Evolutionary conservation across 2,329 filamentous ascomycete species (phyloP).

Genomic region (Pseudogymnoascus sp.): DNA sequence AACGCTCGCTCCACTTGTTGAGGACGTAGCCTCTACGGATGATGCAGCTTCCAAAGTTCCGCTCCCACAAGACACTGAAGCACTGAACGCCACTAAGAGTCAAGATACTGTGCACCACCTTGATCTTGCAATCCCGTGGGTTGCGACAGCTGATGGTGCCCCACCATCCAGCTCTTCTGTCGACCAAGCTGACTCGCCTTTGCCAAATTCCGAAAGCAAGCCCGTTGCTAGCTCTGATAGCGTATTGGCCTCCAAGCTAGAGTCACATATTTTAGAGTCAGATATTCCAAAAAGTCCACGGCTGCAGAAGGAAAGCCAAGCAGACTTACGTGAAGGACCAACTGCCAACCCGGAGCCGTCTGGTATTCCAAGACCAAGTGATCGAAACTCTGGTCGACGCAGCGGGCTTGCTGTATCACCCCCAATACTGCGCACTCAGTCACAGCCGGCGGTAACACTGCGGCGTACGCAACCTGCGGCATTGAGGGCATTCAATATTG

Average conservation of each 20-base stretch:
- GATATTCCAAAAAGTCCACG: slow-evolving; percentile 26
- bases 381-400: slow-evolving; percentile 22
- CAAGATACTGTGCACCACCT: slow-evolving; percentile 44
- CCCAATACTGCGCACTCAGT: slow-evolving; percentile 28
- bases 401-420: slow-evolving; percentile 24
- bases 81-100: not conserved
- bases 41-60: not conserved
- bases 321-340: slow-evolving; percentile 14
- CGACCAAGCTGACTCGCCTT: not conserved
- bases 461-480: slow-evolving; percentile 21
- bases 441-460: slow-evolving; percentile 28
- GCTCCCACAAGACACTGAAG: not conserved
- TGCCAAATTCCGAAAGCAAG: not conserved
- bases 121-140: slow-evolving; percentile 45
- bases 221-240: not conserved
- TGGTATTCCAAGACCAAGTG: slow-evolving; percentile 27
- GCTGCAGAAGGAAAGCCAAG: slow-evolving; percentile 20
- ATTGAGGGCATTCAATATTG: not conserved
- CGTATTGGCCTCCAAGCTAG: not conserved
- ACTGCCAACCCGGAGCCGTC: slow-evolving; percentile 21
- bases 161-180: not conserved
- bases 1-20: not conserved
- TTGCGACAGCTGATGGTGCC: not conserved
- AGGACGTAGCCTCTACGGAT: not conserved
- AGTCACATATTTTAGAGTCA: slow-evolving; percentile 13